Conservation (phyloP, 1,139 yeast species). For the Suhomyces bolitotheri region DNA sequence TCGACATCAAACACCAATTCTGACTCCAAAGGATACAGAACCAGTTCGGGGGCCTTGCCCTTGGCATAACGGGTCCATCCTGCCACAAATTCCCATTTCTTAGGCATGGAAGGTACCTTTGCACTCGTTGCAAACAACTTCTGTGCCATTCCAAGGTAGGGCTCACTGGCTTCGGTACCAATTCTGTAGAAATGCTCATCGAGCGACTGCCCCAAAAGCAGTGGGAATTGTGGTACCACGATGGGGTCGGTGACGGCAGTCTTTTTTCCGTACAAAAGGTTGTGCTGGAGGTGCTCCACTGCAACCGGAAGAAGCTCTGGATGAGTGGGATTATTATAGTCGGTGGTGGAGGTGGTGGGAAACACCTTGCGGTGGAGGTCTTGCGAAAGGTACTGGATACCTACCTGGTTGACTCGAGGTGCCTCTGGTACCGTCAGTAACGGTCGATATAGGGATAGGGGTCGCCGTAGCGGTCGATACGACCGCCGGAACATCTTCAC, state of each 20-base stretch:
- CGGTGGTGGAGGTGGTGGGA: slow-evolving; percentile 36
- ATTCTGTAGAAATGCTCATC: slow-evolving; percentile 84
- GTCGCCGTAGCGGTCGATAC: neutral
- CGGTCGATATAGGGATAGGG: neutral
- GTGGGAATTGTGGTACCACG: slow-evolving; percentile 59
- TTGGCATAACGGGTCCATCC: slow-evolving; percentile 85
- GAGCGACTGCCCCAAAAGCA: slow-evolving; percentile 63
- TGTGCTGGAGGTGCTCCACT: slow-evolving; percentile 57
- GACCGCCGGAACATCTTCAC: neutral
- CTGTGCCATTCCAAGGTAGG: slow-evolving; percentile 55
- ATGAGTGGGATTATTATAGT: slow-evolving; percentile 28
- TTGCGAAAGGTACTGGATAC: slow-evolving; percentile 66
- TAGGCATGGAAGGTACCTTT: slow-evolving; percentile 50
- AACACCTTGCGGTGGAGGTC: slow-evolving; percentile 62
- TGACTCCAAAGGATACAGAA: slow-evolving; percentile 65
- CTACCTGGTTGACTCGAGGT: slow-evolving; percentile 64
- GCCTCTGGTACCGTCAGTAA: slow-evolving; percentile 21
- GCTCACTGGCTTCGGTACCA: slow-evolving; percentile 61
- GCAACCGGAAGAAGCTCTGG: slow-evolving; percentile 56
- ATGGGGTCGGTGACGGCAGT: slow-evolving; percentile 69
- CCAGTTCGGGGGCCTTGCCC: slow-evolving; percentile 54
- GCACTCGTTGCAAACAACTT: slow-evolving; percentile 31
- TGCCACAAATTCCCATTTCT: slow-evolving; percentile 53
- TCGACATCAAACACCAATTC: slow-evolving; percentile 88
- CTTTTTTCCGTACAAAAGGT: slow-evolving; percentile 75